Base-by-base conservation (phyloP, 1,284 basidiomycete genomes). In the Heterobasidion parviporum region DNA sequence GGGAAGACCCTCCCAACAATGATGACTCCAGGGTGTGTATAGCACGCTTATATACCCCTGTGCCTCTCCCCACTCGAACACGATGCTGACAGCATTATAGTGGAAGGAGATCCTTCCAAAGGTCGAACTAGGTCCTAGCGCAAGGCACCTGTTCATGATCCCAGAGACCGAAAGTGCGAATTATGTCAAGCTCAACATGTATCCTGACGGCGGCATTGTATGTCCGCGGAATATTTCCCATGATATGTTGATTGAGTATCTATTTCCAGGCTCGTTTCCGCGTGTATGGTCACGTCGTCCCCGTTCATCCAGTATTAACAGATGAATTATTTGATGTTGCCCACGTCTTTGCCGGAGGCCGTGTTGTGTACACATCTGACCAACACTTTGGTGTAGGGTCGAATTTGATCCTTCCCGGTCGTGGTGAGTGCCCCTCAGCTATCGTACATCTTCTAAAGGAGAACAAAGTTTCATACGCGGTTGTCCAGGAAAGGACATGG, bases 151-250 rank as follows among this genome's bases (percentile, higher is more conserved):
- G 36, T 98, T 96, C 77, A 81, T 81, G 47, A 77, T 93, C 52
- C 68, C 81, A 15, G 70, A 80, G 3, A 79, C 83, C 1, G 51
- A 70, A 4, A 69, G 74, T 3, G 74, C 83, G 63, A 95, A 89
- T 60, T 92, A 91, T 67, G 83, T 98, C 61, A 97, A 93, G 72
- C 81, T 98, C 46, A 88, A 90, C 64, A 96, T 97, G 86, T 94
- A 94, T 70, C 96, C 96, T 1, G 96, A 99, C 68, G 97, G 96
- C 50, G 96, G 96, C 2, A 92, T 93, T 67, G 93, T 93, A 66
- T 70, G 89, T 74, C 47, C 50, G 15, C 8, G 58, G 36, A 48
- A 48, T 6, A 56, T 34, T 54, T 54, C 10, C 38, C n/a, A 7
- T 4, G 38, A 35, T 54, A 16, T 15, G 47, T 52, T 54, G 36